Percentiles rank a stretch among this genome's conserved stretches.
Conservation (phyloP, 768 basidiomycete genomes). For the Psilocybe subaeruginosa region DNA sequence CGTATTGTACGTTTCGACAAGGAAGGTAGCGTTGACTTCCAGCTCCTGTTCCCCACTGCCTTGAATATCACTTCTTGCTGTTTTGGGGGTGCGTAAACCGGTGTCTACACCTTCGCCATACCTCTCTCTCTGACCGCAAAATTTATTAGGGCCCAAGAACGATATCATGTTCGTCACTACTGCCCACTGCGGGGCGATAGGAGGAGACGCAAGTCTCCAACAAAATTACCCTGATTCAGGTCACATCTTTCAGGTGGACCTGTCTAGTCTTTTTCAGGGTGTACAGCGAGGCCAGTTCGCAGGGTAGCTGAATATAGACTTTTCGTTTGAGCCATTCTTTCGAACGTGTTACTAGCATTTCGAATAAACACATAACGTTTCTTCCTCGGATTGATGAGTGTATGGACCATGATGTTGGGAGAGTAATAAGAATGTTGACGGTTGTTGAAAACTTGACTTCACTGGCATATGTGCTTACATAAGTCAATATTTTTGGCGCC, state of each 20-base stretch:
- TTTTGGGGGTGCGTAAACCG: slow-evolving; percentile 58
- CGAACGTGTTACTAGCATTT: not conserved
- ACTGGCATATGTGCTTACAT: not conserved
- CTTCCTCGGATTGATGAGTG: not conserved
- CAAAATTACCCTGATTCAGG: slow-evolving; percentile 56
- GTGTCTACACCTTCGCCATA: not conserved
- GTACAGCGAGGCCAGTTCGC: slow-evolving; percentile 35
- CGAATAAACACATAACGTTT: not conserved
- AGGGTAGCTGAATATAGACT: slow-evolving; percentile 22
- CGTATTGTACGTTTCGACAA: slow-evolving; percentile 56
- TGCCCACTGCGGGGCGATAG: slow-evolving; percentile 61
- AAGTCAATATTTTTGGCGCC: slow-evolving; percentile 10
- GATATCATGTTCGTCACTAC: slow-evolving; percentile 69
- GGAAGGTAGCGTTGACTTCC: slow-evolving; percentile 57
- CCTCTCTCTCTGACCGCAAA: slow-evolving; percentile 13
- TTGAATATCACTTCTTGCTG: slow-evolving; percentile 69
- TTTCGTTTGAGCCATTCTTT: not conserved
- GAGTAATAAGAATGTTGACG: not conserved
- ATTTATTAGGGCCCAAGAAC: slow-evolving; percentile 51
- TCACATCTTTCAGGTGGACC: slow-evolving; percentile 54
- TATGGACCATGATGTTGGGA: not conserved
- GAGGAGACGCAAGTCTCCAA: slow-evolving; percentile 55
- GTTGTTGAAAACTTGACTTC: no score
- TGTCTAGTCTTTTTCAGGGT: slow-evolving; percentile 46
- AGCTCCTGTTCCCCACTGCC: slow-evolving; percentile 63